Evolutionary conservation across 345 rosid species (phyloP), one percentile per base, ranked within the genome.

Genomic region (Sonneratia caseolaris): DNA sequence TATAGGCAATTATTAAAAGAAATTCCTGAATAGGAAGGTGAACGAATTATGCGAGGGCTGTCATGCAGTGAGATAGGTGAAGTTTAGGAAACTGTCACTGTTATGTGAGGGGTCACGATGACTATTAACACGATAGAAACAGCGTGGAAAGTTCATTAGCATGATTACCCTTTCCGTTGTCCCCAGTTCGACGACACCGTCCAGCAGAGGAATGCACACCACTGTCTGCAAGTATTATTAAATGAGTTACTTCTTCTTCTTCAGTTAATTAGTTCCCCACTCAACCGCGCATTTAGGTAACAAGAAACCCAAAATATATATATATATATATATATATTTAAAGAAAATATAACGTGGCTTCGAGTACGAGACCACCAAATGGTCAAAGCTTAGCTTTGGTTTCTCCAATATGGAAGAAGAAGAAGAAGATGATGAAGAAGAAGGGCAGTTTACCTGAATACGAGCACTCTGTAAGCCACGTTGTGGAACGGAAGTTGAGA

Each of bases 111-210:
- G 66, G 66, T 24, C 65, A 68, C 3, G 24, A 42, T 42, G 45
- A 42, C 0, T 36, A 3, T 64, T 9, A 42, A 19, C 16, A 40
- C 13, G 7, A 27, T 32, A 32, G 45, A 24, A 43, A 4, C 27
- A 42, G 10, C 45, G 5, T 42, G 21, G 64, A 62, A 62, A 62
- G 66, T 14, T 35, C 27, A 35, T 35, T 12, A 62, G 32, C 14
- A 64, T n/a, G 40, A 48, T 61, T 77, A 91, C 97, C 97, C 83
- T 91, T 12, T 84, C 88, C 3, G 90, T 87, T 4, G 94, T 77
- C 45, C 98, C 99, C 32, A 96, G 70, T 74, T 96, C 99, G 71
- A 96, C 86, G 4, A 92, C 95, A 3, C 99, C 98, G 74, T 91
- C 93, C 14, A 88, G 86, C 61, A 96, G 79, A 42, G 99, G 98